These are phyloP conservation scores for Pisolithus tinctorius DNA, from an alignment of 768 basidiomycete genomes.

Conservation along the genomic window DNA sequence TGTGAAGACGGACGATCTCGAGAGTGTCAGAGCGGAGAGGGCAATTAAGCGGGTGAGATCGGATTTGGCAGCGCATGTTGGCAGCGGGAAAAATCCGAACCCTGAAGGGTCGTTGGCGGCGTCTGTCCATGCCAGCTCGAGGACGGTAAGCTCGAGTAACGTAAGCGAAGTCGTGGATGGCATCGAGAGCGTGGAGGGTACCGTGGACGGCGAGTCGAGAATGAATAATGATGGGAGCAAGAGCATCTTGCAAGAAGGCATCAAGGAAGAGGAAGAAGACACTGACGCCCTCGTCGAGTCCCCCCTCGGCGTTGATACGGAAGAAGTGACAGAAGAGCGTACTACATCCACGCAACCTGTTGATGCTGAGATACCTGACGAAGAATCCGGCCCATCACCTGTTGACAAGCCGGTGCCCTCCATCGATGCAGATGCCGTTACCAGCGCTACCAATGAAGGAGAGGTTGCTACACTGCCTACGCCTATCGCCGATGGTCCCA, in stretches of 20 bases:
- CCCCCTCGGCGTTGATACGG: constrained; percentile 6
- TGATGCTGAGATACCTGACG: constrained; percentile 2
- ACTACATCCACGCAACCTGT: background rate
- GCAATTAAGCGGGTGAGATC: constrained; percentile 84
- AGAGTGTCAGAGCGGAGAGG: constrained; percentile 80
- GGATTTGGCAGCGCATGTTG: constrained; percentile 70
- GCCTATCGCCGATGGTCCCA: constrained; percentile 31
- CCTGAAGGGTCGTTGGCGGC: constrained; percentile 9
- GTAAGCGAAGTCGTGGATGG: constrained; percentile 28
- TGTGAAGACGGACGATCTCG: constrained; percentile 80
- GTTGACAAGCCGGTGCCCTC: background rate
- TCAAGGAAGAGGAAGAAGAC: constrained; percentile 23
- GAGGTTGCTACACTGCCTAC: constrained; percentile 29
- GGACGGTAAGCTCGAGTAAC: constrained; percentile 22
- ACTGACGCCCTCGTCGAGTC: background rate
- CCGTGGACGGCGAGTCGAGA: constrained; percentile 17
- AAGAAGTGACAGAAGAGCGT: constrained; percentile 6
- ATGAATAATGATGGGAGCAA: constrained; percentile 11
- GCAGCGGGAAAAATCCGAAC: constrained; percentile 22
- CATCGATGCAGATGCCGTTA: constrained; percentile 16
- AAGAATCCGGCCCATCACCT: constrained; percentile 1
- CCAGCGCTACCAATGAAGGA: constrained; percentile 19
- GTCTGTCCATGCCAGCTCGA: constrained; percentile 10
- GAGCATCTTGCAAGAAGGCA: constrained; percentile 15
- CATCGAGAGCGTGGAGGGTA: constrained; percentile 25